Evolutionary conservation across 1,284 basidiomycete species (phyloP), one percentile per base, ranked within the genome.

Genomic region (Athelia sp.): DNA sequence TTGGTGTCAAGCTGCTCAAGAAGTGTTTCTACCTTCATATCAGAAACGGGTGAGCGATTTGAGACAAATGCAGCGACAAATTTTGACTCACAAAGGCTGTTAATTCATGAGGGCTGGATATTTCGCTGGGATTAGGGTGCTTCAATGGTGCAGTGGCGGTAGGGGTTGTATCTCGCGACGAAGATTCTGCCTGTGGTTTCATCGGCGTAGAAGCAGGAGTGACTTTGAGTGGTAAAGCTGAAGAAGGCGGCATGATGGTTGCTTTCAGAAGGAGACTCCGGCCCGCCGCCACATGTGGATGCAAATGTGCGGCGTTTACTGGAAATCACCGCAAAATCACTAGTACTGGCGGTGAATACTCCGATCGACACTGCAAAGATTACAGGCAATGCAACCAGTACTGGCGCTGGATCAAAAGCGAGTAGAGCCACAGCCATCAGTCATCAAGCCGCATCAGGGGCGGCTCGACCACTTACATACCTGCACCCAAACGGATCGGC

Each of bases 81-180:
- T 26, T 46, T 21, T 24, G 31, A 73, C 83, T 63, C 63, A 90
- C 89, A 67, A 89, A 91, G 22, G 85, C 87, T 22, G 89, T 91
- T 54, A 91, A 66, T 60, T 91, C 88, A 62, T 91, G 88, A 2
- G 88, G 88, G 57, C 86, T 88, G 2, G 87, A 87, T 40, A 88
- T 88, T 58, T 87, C 84, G 49, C 66, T 64, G 3, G 76, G 69
- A n/a, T n/a, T n/a, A n/a, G n/a, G n/a, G n/a, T n/a, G n/a, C 53
- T 67, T 72, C 19, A 68, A 54, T 11, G 60, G 49, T n/a, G 56
- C 51, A 15, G 63, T 56, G 21, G 65, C 66, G 43, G 71, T 64
- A 24, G 76, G 75, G 17, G 76, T 78, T 56, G 69, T 76, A 47
- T 75, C 69, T 50, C 68, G 72, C 40, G 76, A n/a, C n/a, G n/a